Base-by-base conservation (phyloP, 2,329 filamentous ascomycete genomes). In the Simplicillium aogashimaense region DNA sequence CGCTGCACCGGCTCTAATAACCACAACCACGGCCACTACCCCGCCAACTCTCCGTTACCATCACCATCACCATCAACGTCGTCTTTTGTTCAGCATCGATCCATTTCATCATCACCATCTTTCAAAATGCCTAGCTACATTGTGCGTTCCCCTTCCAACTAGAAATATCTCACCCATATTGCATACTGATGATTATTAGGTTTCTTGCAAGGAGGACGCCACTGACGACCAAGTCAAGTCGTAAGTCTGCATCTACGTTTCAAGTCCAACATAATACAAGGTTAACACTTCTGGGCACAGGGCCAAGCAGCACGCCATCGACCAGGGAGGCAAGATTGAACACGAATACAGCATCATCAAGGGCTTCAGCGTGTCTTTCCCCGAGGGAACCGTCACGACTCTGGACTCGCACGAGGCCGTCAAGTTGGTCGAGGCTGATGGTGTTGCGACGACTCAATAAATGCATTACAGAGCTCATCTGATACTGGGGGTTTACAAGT, bases 321-420 rank as follows among this genome's bases (percentile, higher is more conserved):
- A 82, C 33, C 78, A 90, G 58, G 90, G 90, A 56, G 90, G 88
- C 58, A 78, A 77, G 62, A 92, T 97, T 66, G 77, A 67, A 41
- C 80, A 92, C 52, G 85, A 92, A 60, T 95, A 86, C 71, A 81
- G 67, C 45, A 65, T 95, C 53, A 88, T 95, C 74, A 94, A 90
- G 69, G 89, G 83, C 43, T 95, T 95, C 12, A 95, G 89, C 38
- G 87, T 88, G 53, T 70, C 76, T 42, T 86, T 85, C 61, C 76
- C 78, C 20, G 70, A 78, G 11, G 84, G 82, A 56, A 65, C 72
- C 13, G 67, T 94, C 43, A 63, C 63, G 30, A 75, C 81, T 5
- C 72, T 95, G 44, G 67, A 80, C 52, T 68, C 65, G 44, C 75
- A 83, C 66, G 76, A 86, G 47, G 73, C 87, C 55, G 70, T 95